Evolutionary conservation across 2,329 filamentous ascomycete genomes (phyloP).

Genomic region (Phoma sp.): DNA sequence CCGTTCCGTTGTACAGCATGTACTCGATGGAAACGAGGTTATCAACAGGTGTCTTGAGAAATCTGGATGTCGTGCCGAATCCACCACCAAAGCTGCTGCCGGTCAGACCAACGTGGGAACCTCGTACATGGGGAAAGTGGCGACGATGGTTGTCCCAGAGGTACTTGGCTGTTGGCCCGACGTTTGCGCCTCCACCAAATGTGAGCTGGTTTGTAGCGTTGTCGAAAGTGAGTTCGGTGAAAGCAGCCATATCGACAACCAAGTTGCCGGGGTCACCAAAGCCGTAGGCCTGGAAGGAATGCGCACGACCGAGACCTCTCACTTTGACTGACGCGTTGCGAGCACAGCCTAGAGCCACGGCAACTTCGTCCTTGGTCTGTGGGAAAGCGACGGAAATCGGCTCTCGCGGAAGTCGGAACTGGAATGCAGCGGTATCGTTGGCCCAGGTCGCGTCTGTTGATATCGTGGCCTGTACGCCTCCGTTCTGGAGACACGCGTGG

Average conservation of each 20-base stretch:
- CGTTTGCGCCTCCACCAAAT: constrained; percentile 17
- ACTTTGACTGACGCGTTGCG: constrained; percentile 21
- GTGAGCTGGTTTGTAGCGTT: constrained; percentile 18
- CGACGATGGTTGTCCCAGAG: constrained; percentile 12
- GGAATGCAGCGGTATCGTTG: constrained; percentile 19
- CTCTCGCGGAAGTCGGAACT: constrained; percentile 14
- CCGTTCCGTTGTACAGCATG: constrained; percentile 20
- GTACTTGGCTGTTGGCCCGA: constrained; percentile 18
- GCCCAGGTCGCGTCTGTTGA: constrained; percentile 18
- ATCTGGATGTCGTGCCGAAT: constrained; percentile 18
- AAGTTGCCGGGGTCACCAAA: constrained; percentile 20
- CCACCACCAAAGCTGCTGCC: constrained; percentile 19
- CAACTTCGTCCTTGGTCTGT: constrained; percentile 11
- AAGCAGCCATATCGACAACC: constrained; percentile 16
- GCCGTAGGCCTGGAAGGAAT: constrained; percentile 22
- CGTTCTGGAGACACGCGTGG: constrained; percentile 9
- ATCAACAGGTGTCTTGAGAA: constrained; percentile 14
- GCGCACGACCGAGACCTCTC: constrained; percentile 13
- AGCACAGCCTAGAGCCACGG: constrained; percentile 16
- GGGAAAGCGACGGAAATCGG: constrained; percentile 19
- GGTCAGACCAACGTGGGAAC: constrained; percentile 15
- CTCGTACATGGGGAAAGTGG: constrained; percentile 20
- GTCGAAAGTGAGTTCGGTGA: constrained; percentile 20
- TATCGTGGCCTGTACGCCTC: constrained; percentile 5
- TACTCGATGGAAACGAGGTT: constrained; percentile 20